These are phyloP conservation scores for Colletotrichum falcatum DNA, from an alignment of 2,329 filamentous ascomycete species.

Conservation along the genomic window DNA sequence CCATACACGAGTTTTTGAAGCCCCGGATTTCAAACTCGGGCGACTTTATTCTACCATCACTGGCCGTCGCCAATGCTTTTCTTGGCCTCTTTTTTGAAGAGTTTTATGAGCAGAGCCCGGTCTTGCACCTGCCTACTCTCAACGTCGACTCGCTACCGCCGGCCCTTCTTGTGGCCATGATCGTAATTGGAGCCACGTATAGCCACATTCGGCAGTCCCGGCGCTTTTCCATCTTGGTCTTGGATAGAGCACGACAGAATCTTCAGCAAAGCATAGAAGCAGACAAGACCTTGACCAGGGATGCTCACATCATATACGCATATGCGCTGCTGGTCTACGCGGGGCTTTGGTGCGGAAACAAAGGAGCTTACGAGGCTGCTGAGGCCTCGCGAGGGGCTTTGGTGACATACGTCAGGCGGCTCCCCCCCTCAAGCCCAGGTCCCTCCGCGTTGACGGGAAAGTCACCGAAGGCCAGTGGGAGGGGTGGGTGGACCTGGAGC, in stretches of 20 bases:
- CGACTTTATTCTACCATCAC: conserved; percentile 7
- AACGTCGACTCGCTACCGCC: background rate
- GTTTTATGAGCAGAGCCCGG: conserved; percentile 19
- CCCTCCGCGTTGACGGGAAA: background rate
- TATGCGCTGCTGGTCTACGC: conserved; percentile 18
- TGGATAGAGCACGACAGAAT: conserved; percentile 10
- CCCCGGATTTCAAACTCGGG: background rate
- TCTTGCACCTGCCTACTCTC: conserved; percentile 21
- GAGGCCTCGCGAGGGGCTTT: conserved; percentile 22
- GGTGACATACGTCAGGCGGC: conserved; percentile 18
- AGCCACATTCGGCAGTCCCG: conserved; percentile 14
- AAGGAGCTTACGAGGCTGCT: conserved; percentile 25
- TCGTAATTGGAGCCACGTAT: conserved; percentile 21
- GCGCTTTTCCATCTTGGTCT: conserved; percentile 16
- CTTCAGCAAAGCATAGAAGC: conserved; percentile 6
- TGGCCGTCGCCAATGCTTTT: conserved; percentile 13
- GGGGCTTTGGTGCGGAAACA: conserved; percentile 33
- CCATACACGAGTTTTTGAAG: background rate
- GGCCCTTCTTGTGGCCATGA: conserved; percentile 15
- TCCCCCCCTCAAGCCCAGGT: background rate
- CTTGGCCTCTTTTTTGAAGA: conserved; percentile 20
- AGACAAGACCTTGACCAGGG: conserved; percentile 3
- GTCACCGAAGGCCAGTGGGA: background rate
- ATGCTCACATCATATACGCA: conserved; percentile 11
- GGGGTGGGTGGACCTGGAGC: conserved; percentile 5